Evolutionary conservation across 2,329 filamentous ascomycete genomes (phyloP).

Genomic region (Stagonosporopsis tanaceti): DNA sequence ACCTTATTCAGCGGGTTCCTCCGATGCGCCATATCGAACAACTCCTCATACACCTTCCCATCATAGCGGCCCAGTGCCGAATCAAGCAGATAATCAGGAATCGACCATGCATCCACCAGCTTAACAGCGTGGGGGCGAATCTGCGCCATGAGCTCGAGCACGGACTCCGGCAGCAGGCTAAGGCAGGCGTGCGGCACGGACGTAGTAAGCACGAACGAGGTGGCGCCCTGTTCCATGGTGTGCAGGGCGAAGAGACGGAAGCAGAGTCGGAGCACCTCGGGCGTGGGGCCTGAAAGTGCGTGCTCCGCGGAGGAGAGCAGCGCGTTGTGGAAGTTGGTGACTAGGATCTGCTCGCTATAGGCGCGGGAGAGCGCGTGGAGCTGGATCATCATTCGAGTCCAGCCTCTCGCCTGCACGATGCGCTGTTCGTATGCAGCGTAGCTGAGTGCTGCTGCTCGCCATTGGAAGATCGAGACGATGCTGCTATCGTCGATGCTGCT

Average conservation of each 20-base stretch:
- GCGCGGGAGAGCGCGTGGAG: conserved; percentile 54
- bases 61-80: conserved; percentile 61
- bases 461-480: conserved; percentile 56
- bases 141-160: conserved; percentile 58
- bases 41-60: conserved; percentile 62
- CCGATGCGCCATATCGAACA: conserved; percentile 61
- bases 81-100: conserved; percentile 62
- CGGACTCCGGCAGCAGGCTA: conserved; percentile 49
- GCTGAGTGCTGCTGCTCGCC: conserved; percentile 55
- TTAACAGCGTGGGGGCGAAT: conserved; percentile 61
- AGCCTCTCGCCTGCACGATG: conserved; percentile 56
- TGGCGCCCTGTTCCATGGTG: conserved; percentile 56
- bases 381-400: conserved; percentile 57
- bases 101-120: conserved; percentile 61
- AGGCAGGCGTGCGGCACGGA: conserved; percentile 54
- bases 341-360: conserved; percentile 60
- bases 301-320: conserved; percentile 30
- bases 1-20: conserved; percentile 60
- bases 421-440: conserved; percentile 55
- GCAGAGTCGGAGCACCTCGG: conserved; percentile 50
- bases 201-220: conserved; percentile 56
- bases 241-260: conserved; percentile 59
- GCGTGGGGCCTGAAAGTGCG: conserved; percentile 38
- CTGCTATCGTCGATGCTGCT: conserved; percentile 47
- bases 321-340: conserved; percentile 57